Evolutionary conservation across 345 rosid species (phyloP), one percentile per base, ranked within the genome.

Genomic region (Melastoma malabathricum): DNA sequence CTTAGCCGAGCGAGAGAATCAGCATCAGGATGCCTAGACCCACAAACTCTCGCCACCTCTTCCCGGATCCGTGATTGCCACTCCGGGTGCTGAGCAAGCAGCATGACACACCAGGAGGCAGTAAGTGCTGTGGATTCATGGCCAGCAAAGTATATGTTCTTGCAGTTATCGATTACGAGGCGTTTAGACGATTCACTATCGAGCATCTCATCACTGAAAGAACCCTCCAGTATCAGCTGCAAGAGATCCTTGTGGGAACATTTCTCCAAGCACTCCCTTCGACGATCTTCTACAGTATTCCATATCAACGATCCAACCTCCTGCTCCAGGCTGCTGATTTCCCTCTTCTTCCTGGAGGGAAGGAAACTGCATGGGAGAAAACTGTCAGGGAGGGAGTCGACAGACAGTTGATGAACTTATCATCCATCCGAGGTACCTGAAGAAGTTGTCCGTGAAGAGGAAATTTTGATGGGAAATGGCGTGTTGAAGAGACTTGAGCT

Each of bases 61-160:
- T 52, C 62, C 2, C 83, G 75, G 41, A 81, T 76, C 13, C 64
- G 76, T 38, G 67, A 56, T 62, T 87, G 96, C 96, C 96, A 81
- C 3, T 73, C 67, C 3, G 96, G 90, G 61, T 84, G 70, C 3
- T 78, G 66, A 48, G 90, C 90, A 0, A 87, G 94, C 3, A 87
- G 82, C 94, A 87, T 81, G 59, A 87, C 59, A 61, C 82, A 75
- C 96, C 96, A 87, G 41, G 96, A 74, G 54, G 85, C 87, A 12
- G 85, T 80, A 43, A 81, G 57, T 0, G 90, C 94, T 15, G 80
- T 84, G 1, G 94, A 63, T 55, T 81, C 96, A 47, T 81, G 81
- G n/a, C 94, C 94, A 0, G 94, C 87, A 3, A 87, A 84, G 71
- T 84, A 87, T 43, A 87, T 78, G 66, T 72, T 81, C 64, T 87